Evolutionary conservation across 1,284 basidiomycete genomes (phyloP).

Genomic region (Gomphus bonarii): DNA sequence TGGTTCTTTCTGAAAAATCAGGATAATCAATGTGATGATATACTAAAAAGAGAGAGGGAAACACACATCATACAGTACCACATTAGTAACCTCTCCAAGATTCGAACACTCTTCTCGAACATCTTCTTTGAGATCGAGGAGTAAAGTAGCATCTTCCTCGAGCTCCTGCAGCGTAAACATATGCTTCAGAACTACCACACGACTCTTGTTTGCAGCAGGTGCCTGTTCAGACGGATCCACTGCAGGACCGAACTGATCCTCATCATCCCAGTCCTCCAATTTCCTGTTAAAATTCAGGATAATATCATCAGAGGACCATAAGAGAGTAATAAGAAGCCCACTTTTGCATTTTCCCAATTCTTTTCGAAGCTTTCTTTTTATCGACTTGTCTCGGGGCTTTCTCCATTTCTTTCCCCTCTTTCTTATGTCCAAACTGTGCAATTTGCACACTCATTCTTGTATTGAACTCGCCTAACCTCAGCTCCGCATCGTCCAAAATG

Average conservation of each 20-base stretch:
- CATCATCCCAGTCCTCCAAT: slow-evolving; percentile 78
- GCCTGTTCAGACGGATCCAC: slow-evolving; percentile 42
- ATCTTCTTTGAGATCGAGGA: slow-evolving; percentile 93
- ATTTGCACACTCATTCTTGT: slow-evolving; percentile 75
- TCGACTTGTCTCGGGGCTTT: slow-evolving; percentile 62
- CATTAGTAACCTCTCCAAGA: slow-evolving; percentile 92
- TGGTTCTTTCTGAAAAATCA: slow-evolving; percentile 61
- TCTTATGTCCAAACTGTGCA: slow-evolving; percentile 77
- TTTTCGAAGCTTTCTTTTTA: slow-evolving; percentile 70
- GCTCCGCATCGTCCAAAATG: slow-evolving; percentile 86
- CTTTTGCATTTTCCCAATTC: slow-evolving; percentile 88
- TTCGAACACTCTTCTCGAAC: slow-evolving; percentile 89
- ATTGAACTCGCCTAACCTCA: slow-evolving; percentile 70
- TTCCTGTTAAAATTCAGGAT: slow-evolving; percentile 37
- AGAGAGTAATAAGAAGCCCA: slow-evolving; percentile 28
- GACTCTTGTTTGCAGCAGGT: slow-evolving; percentile 39
- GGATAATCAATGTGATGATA: neutral
- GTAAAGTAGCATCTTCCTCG: slow-evolving; percentile 75
- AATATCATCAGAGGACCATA: neutral
- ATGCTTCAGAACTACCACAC: slow-evolving; percentile 86
- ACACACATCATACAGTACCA: slow-evolving; percentile 92
- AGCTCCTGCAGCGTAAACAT: slow-evolving; percentile 92
- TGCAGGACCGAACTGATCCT: slow-evolving; percentile 71
- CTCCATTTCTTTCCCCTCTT: slow-evolving; percentile 22
- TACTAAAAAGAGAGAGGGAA: neutral